Base-by-base conservation (phyloP, 2,329 filamentous ascomycete genomes). In the Alternaria longipes region DNA sequence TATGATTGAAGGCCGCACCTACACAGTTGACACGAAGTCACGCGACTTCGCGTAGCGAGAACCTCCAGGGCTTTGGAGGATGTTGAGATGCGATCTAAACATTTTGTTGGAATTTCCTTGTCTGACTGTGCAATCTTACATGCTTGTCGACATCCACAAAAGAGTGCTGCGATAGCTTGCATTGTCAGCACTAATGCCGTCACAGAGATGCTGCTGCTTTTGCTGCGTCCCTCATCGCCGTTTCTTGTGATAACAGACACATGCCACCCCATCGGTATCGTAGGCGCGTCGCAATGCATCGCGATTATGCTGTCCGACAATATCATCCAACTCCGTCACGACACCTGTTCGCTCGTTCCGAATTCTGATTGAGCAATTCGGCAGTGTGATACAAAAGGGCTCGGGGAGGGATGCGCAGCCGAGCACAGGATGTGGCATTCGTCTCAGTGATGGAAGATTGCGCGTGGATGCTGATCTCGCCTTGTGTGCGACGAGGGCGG, bases 391-490 rank as follows among this genome's bases (percentile, higher is more conserved):
- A 24, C 20, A 22, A 16, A 41, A 34, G 42, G 30, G 34, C 30
- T 41, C 7, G 16, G 42, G 38, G n/a, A 18, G n/a, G 14, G 16
- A 14, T 40, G n/a, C 28, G n/a, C 22, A 56, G 45, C 52, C 30
- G 41, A 34, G 30, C 26, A 46, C 20, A 47, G 32, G 30, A n/a
- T 14, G 40, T 52, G 46, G 40, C 34, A 24, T 28, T 41, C 26
- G 18, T 50, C 11, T 18, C 18, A 16, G 16, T n/a, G 18, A 16
- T 20, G 46, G 51, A 22, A 14, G 6, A 28, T 30, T 26, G 28
- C 30, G 32, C 40, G 30, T 54, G 12, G 30, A 47, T 30, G 18
- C 41, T 8, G 40, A 32, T 60, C 47, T 52, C 30, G 58, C 38
- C 14, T 46, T 51, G 32, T 22, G 28, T 49, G 18, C 41, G 40